Evolutionary conservation across 352 stramenopile species (phyloP), one percentile per base, ranked within the genome.

Genomic region (Phytophthora sp.): DNA sequence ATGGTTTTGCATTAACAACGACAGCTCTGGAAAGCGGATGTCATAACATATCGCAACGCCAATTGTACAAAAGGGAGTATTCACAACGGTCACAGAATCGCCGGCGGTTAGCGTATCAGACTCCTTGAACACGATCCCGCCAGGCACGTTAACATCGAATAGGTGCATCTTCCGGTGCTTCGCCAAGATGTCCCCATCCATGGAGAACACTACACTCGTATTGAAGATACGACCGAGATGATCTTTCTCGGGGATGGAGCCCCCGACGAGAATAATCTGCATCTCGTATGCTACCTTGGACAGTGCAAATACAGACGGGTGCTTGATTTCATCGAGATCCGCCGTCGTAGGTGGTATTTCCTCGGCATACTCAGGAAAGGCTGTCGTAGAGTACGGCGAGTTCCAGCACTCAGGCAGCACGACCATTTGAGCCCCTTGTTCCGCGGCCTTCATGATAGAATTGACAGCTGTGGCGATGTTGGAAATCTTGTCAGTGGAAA

Each of bases 21-120:
- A 96, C 31, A 99, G 94, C 78, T 99, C 96, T 8, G 98, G 95
- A 77, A 99, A 99, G 51, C 98, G 96, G 73, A 99, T 99, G 79
- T 99, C 98, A 79, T 99, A 99, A 82, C 98, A 99, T 66, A 99
- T 99, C 20, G 94, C 98, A 23, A 99, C 83, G 61, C 98, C 98
- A 50, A 99, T 94, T 61, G 95, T 96, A 76, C 91, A 89, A 64
- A 84, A 97, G 26, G 83, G 85, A 45, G 89, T 97, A 70, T 97
- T 84, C 54, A 95, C 93, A 41, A 96, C 68, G 57, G 87, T 95
- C 54, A 95, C 64, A 41, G 64, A 66, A 67, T 98, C 86, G 57
- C 98, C 98, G 2, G 92, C 76, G 52, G 88, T 98, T 9, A 99
- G 86, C 27, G 98, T 99, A 63, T 99, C 97, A 35, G 94, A 99